phyloP scores from a whole-genome alignment of 305 asterid species.

The Fraxinus albicans region DNA sequence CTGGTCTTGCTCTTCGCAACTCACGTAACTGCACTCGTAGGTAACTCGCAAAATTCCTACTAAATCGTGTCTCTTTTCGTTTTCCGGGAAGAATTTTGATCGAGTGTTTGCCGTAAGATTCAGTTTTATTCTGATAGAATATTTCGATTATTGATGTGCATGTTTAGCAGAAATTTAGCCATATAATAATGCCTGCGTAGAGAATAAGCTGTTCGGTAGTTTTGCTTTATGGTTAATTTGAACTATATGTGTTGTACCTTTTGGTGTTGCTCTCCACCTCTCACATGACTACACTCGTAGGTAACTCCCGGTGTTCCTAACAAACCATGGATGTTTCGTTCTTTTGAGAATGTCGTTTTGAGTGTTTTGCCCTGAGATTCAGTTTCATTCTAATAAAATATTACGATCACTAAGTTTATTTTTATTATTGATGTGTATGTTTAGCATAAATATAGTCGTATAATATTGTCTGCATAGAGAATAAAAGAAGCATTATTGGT shows the following conservation, averaged over 20 bases:
- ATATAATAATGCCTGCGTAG: not conserved
- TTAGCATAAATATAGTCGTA: not conserved
- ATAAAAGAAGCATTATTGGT: not conserved
- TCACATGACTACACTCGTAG: conserved; percentile 27
- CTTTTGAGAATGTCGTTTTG: not conserved
- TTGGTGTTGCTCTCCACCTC: conserved; percentile 24
- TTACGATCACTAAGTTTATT: not conserved
- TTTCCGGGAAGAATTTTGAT: not conserved
- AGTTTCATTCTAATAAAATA: not conserved
- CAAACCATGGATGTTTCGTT: not conserved
- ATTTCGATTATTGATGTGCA: not conserved
- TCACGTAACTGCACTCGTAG: conserved; percentile 29
- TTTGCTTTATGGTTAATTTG: not conserved
- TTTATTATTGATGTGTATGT: not conserved
- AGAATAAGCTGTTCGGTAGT: not conserved
- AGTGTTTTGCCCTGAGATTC: not conserved
- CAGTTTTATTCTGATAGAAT: not conserved
- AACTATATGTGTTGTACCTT: conserved; percentile 5
- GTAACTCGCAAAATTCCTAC: conserved; percentile 26
- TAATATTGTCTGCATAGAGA: not conserved
- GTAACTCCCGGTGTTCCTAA: conserved; percentile 22
- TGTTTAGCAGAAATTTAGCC: not conserved
- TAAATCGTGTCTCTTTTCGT: not conserved
- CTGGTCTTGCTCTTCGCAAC: conserved; percentile 24
- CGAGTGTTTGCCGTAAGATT: not conserved